A percentile compares a stretch with the other conserved stretches of the same genome.
Conservation (phyloP, 768 basidiomycete species). For the Lactarius psammicola region DNA sequence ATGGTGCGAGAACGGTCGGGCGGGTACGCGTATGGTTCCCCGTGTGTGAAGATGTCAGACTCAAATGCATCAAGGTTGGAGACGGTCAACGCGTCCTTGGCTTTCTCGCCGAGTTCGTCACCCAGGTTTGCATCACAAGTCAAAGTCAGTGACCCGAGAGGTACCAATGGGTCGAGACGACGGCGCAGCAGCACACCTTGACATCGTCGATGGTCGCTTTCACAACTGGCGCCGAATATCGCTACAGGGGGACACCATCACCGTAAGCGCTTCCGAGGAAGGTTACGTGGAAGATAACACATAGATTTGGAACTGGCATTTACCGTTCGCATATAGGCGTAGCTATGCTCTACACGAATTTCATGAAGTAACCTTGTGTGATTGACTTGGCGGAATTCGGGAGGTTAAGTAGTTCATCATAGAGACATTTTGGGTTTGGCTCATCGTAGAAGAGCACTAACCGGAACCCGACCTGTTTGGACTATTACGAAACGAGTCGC, state of each 20-base stretch:
- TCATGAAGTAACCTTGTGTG: constrained; percentile 40
- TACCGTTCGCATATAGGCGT: not conserved
- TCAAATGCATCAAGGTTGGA: constrained; percentile 35
- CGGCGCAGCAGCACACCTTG: constrained; percentile 32
- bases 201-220: constrained; percentile 47
- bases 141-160: not conserved
- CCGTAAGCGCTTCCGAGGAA: not conserved
- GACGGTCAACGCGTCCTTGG: constrained; percentile 42
- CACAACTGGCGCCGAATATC: constrained; percentile 26
- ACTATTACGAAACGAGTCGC: too few species aligned
- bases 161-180: not conserved
- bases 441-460: constrained; percentile 58
- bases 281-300: not conserved
- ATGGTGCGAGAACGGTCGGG: constrained; percentile 12
- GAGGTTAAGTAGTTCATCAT: constrained; percentile 51
- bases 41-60: constrained; percentile 17
- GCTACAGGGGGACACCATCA: not conserved
- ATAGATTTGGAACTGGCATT: not conserved
- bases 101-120: constrained; percentile 31
- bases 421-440: constrained; percentile 49
- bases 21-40: constrained; percentile 13
- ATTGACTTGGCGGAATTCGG: constrained; percentile 30
- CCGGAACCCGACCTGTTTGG: constrained; percentile 49
- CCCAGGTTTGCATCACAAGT: constrained; percentile 44
- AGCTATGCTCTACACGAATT: constrained; percentile 12